These are phyloP conservation scores for Rhizomucor pusillus DNA, from an alignment of 371 early-diverging fungal genomes.

Conservation along the genomic window DNA sequence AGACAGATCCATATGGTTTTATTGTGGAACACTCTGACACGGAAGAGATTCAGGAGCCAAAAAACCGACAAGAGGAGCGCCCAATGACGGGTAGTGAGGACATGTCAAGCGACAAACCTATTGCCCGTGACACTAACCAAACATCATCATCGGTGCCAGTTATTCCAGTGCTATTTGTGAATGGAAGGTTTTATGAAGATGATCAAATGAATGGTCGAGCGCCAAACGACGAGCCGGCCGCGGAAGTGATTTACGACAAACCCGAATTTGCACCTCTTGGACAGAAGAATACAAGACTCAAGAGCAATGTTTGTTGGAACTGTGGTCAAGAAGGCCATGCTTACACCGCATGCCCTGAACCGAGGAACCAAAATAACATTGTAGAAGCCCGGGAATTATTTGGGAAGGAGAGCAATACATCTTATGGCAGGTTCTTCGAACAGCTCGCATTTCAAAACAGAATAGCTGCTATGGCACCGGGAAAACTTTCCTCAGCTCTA, in stretches of 20 bases:
- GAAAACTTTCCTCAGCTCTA: neutral
- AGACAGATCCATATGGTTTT: conserved; percentile 21
- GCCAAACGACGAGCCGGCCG: conserved; percentile 6
- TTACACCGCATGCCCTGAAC: conserved; percentile 8
- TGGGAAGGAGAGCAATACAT: conserved; percentile 10
- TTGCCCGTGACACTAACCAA: neutral
- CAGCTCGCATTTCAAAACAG: conserved; percentile 6
- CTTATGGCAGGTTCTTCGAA: conserved; percentile 7
- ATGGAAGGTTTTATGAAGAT: conserved; percentile 26
- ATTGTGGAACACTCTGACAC: too few species aligned
- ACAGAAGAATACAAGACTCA: neutral
- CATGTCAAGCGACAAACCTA: neutral
- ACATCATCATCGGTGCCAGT: conserved; percentile 1
- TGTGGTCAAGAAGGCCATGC: conserved; percentile 16
- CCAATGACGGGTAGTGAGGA: neutral
- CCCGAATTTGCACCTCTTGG: conserved; percentile 6
- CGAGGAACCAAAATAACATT: conserved; percentile 6
- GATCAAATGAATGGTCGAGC: conserved; percentile 1
- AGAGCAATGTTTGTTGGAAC: conserved; percentile 11
- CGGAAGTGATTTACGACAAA: conserved; percentile 12
- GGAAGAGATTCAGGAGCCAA: too few species aligned
- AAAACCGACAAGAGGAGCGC: too few species aligned
- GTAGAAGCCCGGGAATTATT: conserved; percentile 5
- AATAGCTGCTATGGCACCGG: conserved; percentile 1
- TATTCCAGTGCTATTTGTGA: conserved; percentile 14